Conservation (phyloP, 768 basidiomycete species). For the Cyathus striatus region DNA sequence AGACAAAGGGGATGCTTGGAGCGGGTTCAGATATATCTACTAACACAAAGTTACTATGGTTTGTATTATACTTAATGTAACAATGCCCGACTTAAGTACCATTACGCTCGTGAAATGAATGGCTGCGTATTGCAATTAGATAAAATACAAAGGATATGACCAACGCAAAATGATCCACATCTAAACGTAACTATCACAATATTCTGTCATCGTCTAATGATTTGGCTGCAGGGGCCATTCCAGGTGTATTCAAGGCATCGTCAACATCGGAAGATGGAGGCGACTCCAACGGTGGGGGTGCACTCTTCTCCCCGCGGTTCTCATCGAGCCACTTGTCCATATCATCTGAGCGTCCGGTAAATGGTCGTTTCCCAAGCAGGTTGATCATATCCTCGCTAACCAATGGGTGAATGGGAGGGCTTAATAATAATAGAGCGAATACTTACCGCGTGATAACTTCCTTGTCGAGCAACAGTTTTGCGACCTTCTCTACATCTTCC, state of each 20-base stretch:
- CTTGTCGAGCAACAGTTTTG: conserved; percentile 84
- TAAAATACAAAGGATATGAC: conserved; percentile 22
- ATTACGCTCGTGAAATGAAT: conserved; percentile 9
- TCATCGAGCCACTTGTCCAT: conserved; percentile 98
- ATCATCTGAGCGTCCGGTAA: conserved; percentile 73
- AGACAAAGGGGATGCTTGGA: conserved; percentile 70
- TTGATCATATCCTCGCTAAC: conserved; percentile 82
- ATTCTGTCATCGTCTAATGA: too few species aligned
- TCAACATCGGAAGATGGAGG: conserved; percentile 28
- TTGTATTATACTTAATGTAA: background rate
- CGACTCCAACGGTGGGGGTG: conserved; percentile 59
- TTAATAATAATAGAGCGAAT: background rate
- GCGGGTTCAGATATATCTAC: conserved; percentile 66
- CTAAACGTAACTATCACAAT: too few species aligned
- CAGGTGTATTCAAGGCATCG: conserved; percentile 43
- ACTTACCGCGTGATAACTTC: conserved; percentile 90
- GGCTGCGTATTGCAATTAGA: conserved; percentile 15
- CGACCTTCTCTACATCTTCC: conserved; percentile 91
- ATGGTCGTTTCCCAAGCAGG: conserved; percentile 79
- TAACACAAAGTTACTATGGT: too few species aligned
- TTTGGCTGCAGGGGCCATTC: conserved; percentile 35
- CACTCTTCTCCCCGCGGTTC: conserved; percentile 58
- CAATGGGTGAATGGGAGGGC: conserved; percentile 2
- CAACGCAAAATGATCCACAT: too few species aligned
- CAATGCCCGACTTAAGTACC: background rate